These are phyloP conservation scores for Cyamopsis tetragonoloba DNA, from an alignment of 306 rosid genomes.

Conservation along the genomic window DNA sequence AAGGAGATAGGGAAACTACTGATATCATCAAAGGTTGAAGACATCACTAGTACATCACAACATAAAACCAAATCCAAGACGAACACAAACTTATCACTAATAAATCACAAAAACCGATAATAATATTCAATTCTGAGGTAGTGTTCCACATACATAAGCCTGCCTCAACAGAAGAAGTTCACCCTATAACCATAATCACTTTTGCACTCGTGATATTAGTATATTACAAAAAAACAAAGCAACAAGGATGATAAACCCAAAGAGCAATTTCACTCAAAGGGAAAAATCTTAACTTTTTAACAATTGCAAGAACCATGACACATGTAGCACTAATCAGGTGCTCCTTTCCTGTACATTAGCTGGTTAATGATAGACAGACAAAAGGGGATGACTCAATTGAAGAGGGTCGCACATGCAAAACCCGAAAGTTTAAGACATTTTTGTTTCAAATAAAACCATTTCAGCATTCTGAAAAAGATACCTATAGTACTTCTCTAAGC, in stretches of 20 bases:
- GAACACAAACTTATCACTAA: background rate
- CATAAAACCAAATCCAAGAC: background rate
- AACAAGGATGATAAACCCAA: background rate
- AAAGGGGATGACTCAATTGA: background rate
- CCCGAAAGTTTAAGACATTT: background rate
- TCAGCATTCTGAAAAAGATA: background rate
- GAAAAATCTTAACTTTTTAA: no score
- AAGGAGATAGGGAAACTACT: conserved; percentile 10
- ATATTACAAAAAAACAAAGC: background rate
- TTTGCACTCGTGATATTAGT: background rate
- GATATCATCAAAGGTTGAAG: background rate
- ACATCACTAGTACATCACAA: background rate
- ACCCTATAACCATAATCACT: background rate
- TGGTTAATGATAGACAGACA: background rate
- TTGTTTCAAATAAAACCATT: background rate
- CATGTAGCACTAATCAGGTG: background rate
- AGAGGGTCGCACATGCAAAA: background rate
- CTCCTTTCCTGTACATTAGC: background rate
- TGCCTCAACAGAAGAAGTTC: background rate
- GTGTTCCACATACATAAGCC: background rate
- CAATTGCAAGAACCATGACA: background rate
- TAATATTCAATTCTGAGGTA: background rate
- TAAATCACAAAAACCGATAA: background rate
- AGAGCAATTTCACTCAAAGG: background rate
- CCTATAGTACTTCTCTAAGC: background rate